Percentiles rank a stretch among this genome's conserved stretches.
Conservation (phyloP, 2,329 filamentous ascomycete genomes). For the Paecilomyces sp. region DNA sequence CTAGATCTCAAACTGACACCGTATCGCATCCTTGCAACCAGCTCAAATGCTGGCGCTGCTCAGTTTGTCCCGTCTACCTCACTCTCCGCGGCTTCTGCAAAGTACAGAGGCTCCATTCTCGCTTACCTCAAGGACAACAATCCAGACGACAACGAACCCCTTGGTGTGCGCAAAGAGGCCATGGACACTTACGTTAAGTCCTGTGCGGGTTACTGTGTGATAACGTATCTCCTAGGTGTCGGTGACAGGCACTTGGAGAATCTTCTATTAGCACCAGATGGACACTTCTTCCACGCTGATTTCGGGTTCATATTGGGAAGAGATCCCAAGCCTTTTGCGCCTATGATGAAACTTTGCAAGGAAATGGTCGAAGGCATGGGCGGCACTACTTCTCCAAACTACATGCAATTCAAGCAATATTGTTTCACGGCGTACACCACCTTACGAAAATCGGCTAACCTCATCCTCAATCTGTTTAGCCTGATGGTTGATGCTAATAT, state of each 20-base stretch:
- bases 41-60: slow-evolving; percentile 78
- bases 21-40: slow-evolving; percentile 93
- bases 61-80: slow-evolving; percentile 87
- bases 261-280: slow-evolving; percentile 79
- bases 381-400: slow-evolving; percentile 71
- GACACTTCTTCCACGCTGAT: slow-evolving; percentile 95
- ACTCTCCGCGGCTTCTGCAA: slow-evolving; percentile 73
- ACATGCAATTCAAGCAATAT: slow-evolving; percentile 86
- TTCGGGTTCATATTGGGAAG: slow-evolving; percentile 97
- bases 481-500: slow-evolving; percentile 98
- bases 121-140: slow-evolving; percentile 85
- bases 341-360: slow-evolving; percentile 91
- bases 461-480: slow-evolving; percentile 92
- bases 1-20: slow-evolving; percentile 90
- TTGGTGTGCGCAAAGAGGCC: slow-evolving; percentile 83
- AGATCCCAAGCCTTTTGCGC: slow-evolving; percentile 94
- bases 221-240: slow-evolving; percentile 94
- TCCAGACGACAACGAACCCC: slow-evolving; percentile 70
- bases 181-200: slow-evolving; percentile 95
- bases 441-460: slow-evolving; percentile 76
- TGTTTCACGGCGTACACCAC: slow-evolving; percentile 93
- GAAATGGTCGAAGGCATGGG: slow-evolving; percentile 99
- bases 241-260: slow-evolving; percentile 96
- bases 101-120: slow-evolving; percentile 71
- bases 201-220: slow-evolving; percentile 95